A percentile compares a stretch with the other conserved stretches of the same genome.
phyloP scores from a whole-genome alignment of 345 rosid genomes.

The Salix suchowensis region DNA sequence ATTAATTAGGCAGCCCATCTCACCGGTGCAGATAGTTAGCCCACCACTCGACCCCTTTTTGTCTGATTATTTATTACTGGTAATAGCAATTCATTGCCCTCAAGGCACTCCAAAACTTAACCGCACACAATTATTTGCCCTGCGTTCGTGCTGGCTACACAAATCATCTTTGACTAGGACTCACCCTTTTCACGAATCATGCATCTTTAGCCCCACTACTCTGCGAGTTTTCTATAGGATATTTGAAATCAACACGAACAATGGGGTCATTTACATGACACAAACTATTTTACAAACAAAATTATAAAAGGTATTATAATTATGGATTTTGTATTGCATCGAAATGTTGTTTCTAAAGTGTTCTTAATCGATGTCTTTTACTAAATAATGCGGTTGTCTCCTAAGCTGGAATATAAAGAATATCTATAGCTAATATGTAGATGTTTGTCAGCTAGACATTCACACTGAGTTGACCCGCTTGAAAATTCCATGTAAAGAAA shows the following conservation, averaged over 20 bases:
- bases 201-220: background rate
- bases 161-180: background rate
- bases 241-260: background rate
- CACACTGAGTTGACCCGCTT: no score
- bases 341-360: no score
- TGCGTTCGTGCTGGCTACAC: background rate
- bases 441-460: no score
- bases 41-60: background rate
- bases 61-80: background rate
- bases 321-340: no score
- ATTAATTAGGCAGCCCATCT: slow-evolving; percentile 7
- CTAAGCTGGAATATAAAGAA: no score
- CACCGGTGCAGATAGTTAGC: background rate
- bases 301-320: no score
- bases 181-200: background rate
- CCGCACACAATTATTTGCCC: background rate
- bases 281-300: no score
- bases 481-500: no score
- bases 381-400: no score
- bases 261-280: background rate
- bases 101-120: background rate
- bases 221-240: no score
- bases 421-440: no score
- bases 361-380: no score
- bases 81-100: background rate